Percentiles rank a stretch among this genome's conserved stretches.
Conservation (phyloP, 495 filamentous ascomycete genomes). For the Tuber melanosporum region DNA sequence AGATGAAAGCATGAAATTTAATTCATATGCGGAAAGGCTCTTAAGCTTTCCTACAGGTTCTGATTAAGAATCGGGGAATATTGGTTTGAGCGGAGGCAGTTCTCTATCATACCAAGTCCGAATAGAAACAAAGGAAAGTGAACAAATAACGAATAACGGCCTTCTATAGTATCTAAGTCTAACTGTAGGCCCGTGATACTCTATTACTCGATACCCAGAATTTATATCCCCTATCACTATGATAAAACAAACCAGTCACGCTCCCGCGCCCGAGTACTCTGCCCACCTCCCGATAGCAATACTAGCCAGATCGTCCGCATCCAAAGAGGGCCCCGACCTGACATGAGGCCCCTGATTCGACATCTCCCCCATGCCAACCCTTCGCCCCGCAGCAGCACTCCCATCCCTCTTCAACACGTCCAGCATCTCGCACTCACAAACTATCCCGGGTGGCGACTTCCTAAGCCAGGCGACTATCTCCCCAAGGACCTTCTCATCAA, state of each 20-base stretch:
- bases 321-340: background rate
- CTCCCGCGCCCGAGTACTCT: background rate
- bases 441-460: background rate
- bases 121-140: background rate
- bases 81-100: too few relatives aligned
- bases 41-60: too few relatives aligned
- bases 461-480: background rate
- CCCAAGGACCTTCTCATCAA: background rate
- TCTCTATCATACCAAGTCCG: too few relatives aligned
- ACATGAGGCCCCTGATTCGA: background rate
- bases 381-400: background rate
- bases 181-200: too few relatives aligned
- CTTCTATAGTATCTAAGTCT: background rate
- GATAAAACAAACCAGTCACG: background rate
- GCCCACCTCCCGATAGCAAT: conserved; percentile 1
- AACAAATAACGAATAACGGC: background rate
- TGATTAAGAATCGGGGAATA: too few relatives aligned
- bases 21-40: too few relatives aligned
- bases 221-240: background rate
- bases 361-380: background rate
- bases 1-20: too few relatives aligned
- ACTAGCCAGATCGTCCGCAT: background rate
- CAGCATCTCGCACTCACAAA: background rate
- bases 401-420: background rate
- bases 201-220: background rate